A percentile compares a stretch with the other conserved stretches of the same genome.
These are phyloP conservation scores for Tothia fuscella DNA, from an alignment of 2,329 filamentous ascomycete species.

Conservation along the genomic window DNA sequence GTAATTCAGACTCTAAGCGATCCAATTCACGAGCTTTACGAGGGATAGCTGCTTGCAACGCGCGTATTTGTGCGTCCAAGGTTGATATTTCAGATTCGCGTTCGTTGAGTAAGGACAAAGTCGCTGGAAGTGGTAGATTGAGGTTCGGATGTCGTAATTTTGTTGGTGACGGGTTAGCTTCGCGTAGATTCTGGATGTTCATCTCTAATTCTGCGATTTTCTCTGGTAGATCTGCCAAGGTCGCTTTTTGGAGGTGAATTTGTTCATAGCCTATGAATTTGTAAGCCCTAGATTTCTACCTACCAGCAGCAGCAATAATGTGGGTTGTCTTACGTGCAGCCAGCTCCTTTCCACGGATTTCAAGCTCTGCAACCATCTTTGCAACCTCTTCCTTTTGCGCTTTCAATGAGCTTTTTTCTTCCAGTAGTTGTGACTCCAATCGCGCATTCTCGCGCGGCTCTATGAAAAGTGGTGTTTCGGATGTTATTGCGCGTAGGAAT, in stretches of 20 bases:
- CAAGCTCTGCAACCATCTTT: conserved; percentile 59
- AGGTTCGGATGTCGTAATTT: conserved; percentile 27
- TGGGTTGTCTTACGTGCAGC: conserved; percentile 31
- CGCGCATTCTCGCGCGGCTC: conserved; percentile 70
- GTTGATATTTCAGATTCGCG: conserved; percentile 29
- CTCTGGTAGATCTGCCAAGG: conserved; percentile 38
- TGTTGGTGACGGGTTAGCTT: conserved; percentile 20
- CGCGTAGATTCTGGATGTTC: conserved; percentile 35
- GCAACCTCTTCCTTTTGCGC: conserved; percentile 68
- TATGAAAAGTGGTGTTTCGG: conserved; percentile 77
- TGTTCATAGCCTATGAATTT: conserved; percentile 37
- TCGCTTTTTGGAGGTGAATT: conserved; percentile 39
- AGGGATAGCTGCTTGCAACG: conserved; percentile 49
- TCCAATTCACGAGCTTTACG: conserved; percentile 57
- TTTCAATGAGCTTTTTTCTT: conserved; percentile 63
- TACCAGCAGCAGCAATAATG: background rate
- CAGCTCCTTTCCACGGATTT: conserved; percentile 49
- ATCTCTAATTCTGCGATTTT: conserved; percentile 41
- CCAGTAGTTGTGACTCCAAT: conserved; percentile 39
- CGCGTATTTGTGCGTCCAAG: conserved; percentile 31
- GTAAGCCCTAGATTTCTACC: too few species aligned
- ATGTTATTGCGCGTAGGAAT: conserved; percentile 85
- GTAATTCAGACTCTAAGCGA: conserved; percentile 54
- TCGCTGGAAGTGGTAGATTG: conserved; percentile 32
- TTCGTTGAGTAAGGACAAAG: conserved; percentile 26